Percentiles rank a stretch among this genome's conserved stretches.
Conservation (phyloP, 352 stramenopile genomes). For the Peronospora destructor region DNA sequence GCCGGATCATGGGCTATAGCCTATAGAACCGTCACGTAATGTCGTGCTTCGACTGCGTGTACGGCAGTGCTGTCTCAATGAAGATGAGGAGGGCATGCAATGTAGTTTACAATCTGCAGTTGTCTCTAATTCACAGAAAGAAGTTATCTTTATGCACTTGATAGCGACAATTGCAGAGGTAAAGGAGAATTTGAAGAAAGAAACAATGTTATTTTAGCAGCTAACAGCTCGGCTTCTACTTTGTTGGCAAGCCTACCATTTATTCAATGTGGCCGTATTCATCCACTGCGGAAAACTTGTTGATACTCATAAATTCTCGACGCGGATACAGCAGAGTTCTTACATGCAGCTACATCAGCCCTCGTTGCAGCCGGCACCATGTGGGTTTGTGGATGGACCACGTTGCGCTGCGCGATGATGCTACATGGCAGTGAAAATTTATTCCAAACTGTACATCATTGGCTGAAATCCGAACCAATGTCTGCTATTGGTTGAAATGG, state of each 20-base stretch:
- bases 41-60: not conserved
- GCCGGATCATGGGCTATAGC: not conserved
- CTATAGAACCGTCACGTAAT: not conserved
- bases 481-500: slow-evolving; percentile 22
- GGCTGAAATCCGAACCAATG: not conserved
- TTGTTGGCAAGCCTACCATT: too few relatives aligned
- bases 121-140: not conserved
- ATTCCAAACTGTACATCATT: slow-evolving; percentile 7
- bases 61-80: not conserved
- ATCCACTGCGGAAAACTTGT: too few relatives aligned
- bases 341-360: slow-evolving; percentile 6
- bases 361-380: slow-evolving; percentile 34
- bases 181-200: too few relatives aligned
- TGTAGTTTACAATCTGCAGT: not conserved
- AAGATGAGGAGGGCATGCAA: not conserved
- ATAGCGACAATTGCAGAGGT: too few relatives aligned
- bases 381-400: slow-evolving; percentile 49
- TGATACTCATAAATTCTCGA: too few relatives aligned
- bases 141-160: too few relatives aligned
- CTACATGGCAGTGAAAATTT: slow-evolving; percentile 35
- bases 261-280: too few relatives aligned
- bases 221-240: too few relatives aligned
- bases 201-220: too few relatives aligned
- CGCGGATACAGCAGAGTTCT: too few relatives aligned
- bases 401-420: slow-evolving; percentile 44